Percentiles rank a stretch among this genome's conserved stretches.
These are phyloP conservation scores for Debaryomyces nepalensis DNA, from an alignment of 1,139 yeast species.

Conservation along the genomic window DNA sequence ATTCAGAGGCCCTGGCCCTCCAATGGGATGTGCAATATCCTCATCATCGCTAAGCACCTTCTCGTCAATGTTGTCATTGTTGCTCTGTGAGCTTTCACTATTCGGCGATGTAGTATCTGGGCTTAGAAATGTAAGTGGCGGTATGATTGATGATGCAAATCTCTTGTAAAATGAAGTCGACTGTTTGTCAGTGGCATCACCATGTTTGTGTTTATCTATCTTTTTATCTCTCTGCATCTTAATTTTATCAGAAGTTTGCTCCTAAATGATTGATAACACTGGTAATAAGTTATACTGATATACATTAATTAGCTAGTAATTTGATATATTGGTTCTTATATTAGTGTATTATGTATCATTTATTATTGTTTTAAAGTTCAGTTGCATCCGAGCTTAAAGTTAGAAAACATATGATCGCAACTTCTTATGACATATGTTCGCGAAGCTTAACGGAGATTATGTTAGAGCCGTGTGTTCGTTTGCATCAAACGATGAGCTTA, in stretches of 20 bases:
- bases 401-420: not conserved
- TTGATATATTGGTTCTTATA: too few relatives aligned
- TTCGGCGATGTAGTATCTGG: constrained; percentile 7
- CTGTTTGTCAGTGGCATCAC: not conserved
- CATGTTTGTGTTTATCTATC: not conserved
- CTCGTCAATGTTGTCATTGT: constrained; percentile 3
- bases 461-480: too few relatives aligned
- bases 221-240: constrained; percentile 1
- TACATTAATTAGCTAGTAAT: too few relatives aligned
- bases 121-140: constrained; percentile 19
- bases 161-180: constrained; percentile 17
- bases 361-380: not conserved
- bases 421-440: not conserved
- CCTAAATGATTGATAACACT: not conserved
- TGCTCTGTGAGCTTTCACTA: not conserved
- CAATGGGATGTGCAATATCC: constrained; percentile 28
- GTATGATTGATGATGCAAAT: constrained; percentile 19
- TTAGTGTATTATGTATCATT: too few relatives aligned
- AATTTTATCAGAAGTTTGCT: not conserved
- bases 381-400: not conserved
- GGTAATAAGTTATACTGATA: too few relatives aligned
- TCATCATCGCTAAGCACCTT: constrained; percentile 21
- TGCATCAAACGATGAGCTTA: too few relatives aligned
- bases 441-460: too few relatives aligned
- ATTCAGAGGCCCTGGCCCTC: constrained; percentile 23